Percentiles rank a stretch among this genome's conserved stretches.
phyloP scores from a whole-genome alignment of 257 asterid genomes.

The Solanum phureja region DNA sequence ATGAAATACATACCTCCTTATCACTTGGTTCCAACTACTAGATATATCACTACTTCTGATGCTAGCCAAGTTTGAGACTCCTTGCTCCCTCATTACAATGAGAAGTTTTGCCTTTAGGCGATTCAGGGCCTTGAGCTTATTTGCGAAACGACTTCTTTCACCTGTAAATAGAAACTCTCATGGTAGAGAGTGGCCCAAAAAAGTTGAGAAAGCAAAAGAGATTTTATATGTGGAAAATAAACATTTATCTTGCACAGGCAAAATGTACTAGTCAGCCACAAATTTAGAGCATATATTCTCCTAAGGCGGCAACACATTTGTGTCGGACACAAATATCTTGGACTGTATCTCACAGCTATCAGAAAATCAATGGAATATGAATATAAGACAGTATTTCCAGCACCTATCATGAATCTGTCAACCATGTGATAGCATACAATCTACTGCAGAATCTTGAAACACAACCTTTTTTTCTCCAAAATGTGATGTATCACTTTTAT shows the following conservation, averaged over 20 bases:
- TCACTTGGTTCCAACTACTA: conserved; percentile 36
- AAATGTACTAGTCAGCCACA: neutral
- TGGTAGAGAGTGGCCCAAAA: neutral
- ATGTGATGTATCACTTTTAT: neutral
- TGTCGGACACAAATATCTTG: neutral
- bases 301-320: neutral
- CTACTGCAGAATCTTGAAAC: neutral
- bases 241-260: neutral
- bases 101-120: conserved; percentile 74
- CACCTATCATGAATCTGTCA: neutral
- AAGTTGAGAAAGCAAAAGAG: neutral
- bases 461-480: neutral
- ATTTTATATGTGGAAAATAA: neutral
- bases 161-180: conserved; percentile 19
- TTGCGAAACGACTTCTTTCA: conserved; percentile 69
- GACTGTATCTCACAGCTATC: neutral
- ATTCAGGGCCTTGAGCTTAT: conserved; percentile 68
- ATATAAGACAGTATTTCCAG: neutral
- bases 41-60: conserved; percentile 16
- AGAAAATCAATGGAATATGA: neutral
- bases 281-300: neutral
- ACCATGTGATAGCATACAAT: neutral
- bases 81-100: conserved; percentile 29
- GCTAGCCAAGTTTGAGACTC: conserved; percentile 20
- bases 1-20: conserved; percentile 39